Evolutionary conservation across 805 yeast species (phyloP).

Genomic region (Priceomyces castillae): DNA sequence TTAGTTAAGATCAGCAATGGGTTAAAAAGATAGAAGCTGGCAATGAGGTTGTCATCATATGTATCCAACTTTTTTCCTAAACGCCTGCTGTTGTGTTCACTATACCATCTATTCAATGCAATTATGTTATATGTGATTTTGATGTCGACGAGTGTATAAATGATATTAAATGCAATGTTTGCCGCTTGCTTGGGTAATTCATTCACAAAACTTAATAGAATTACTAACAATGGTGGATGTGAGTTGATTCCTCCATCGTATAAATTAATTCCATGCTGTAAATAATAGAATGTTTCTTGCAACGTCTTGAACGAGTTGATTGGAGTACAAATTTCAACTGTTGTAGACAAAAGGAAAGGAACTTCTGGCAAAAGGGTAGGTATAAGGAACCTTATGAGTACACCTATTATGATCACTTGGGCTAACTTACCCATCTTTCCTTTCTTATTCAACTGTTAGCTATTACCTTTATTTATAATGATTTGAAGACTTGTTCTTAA

Average conservation of each 20-base stretch:
- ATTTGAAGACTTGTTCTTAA: not conserved
- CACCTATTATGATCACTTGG: conserved; percentile 26
- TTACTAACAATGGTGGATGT: conserved; percentile 75
- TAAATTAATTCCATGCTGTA: conserved; percentile 54
- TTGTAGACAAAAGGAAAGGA: conserved; percentile 25
- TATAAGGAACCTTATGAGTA: conserved; percentile 31
- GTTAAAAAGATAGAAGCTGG: conserved; percentile 69
- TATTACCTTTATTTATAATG: not conserved
- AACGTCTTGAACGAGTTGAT: conserved; percentile 60
- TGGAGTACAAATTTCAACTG: conserved; percentile 71
- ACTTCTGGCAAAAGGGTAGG: conserved; percentile 34
- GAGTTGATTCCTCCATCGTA: conserved; percentile 86
- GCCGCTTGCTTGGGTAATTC: conserved; percentile 18
- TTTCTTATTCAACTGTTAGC: not conserved
- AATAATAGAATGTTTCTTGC: conserved; percentile 49
- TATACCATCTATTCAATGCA: conserved; percentile 44
- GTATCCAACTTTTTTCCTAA: conserved; percentile 17
- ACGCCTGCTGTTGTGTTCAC: conserved; percentile 19
- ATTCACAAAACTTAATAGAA: conserved; percentile 42
- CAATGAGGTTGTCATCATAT: conserved; percentile 46
- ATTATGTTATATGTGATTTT: conserved; percentile 55
- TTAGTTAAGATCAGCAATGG: conserved; percentile 74
- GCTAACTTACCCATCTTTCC: conserved; percentile 20
- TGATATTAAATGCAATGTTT: conserved; percentile 26
- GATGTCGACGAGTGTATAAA: conserved; percentile 62